Conservation (phyloP, 345 rosid species). For the Iberis pinnata region DNA sequence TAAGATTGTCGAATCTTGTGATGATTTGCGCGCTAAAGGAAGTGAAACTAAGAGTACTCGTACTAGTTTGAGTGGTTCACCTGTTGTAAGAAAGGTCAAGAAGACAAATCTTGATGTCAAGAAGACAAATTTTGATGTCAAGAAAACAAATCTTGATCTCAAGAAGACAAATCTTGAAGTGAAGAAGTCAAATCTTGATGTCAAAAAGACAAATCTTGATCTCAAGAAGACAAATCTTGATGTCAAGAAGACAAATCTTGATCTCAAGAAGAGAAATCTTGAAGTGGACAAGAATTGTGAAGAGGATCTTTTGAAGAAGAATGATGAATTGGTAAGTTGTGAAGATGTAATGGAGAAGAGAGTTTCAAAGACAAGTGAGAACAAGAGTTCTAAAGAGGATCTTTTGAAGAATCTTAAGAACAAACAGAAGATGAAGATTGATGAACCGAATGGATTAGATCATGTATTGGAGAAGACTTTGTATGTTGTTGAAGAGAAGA, state of each 20-base stretch:
- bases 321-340: conserved; percentile 12
- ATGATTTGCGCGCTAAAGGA: conserved; percentile 4
- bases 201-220: conserved; percentile 21
- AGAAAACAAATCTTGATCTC: conserved; percentile 32
- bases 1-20: conserved; percentile 17
- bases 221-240: conserved; percentile 23
- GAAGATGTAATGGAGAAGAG: conserved; percentile 25
- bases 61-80: conserved; percentile 5
- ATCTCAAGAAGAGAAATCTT: conserved; percentile 30
- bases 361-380: conserved; percentile 33
- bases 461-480: conserved; percentile 42
- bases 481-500: conserved; percentile 41
- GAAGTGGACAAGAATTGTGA: conserved; percentile 24
- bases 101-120: conserved; percentile 23
- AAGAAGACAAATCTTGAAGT: too few relatives aligned
- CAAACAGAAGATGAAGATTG: conserved; percentile 27
- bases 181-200: too few relatives aligned
- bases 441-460: conserved; percentile 14
- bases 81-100: conserved; percentile 11
- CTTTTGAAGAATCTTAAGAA: conserved; percentile 31
- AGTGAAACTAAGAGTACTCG: conserved; percentile 10
- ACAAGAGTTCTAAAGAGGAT: conserved; percentile 24
- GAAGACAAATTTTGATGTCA: conserved; percentile 28
- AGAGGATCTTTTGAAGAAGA: conserved; percentile 27
- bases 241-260: conserved; percentile 32